Evolutionary conservation across 345 rosid genomes (phyloP).

Genomic region (Kernera saxatilis): DNA sequence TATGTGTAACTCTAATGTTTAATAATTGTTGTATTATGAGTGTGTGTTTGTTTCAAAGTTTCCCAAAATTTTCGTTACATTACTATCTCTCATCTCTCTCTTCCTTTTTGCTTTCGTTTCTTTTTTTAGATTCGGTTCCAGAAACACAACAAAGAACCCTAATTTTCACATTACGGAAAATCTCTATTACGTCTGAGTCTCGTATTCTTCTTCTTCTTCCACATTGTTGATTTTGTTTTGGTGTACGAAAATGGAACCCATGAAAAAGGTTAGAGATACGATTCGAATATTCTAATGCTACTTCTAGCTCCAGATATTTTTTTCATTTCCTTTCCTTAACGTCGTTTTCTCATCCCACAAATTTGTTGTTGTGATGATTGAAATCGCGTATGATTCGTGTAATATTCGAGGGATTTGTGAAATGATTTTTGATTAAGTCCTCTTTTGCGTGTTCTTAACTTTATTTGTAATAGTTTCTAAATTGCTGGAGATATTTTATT

Average conservation of each 20-base stretch:
- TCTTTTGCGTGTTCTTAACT: background rate
- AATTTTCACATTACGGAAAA: conserved; percentile 13
- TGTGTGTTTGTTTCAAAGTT: background rate
- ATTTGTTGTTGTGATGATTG: background rate
- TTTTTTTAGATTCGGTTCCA: conserved; percentile 12
- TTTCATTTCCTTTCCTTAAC: background rate
- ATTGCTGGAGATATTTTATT: background rate
- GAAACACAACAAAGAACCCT: conserved; percentile 15
- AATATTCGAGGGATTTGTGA: background rate
- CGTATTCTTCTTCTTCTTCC: background rate
- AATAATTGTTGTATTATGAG: no score
- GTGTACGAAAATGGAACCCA: conserved; percentile 9
- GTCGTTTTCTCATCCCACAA: conserved; percentile 1
- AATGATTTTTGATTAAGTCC: background rate
- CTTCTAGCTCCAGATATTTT: background rate
- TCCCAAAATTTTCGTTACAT: conserved; percentile 16
- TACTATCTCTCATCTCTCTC: background rate
- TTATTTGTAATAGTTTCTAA: background rate
- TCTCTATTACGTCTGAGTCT: background rate
- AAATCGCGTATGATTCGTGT: background rate
- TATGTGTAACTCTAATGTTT: no score
- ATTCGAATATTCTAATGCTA: conserved; percentile 14
- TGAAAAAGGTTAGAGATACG: conserved; percentile 19
- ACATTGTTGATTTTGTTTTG: conserved; percentile 1
- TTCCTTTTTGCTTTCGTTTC: background rate